These are phyloP conservation scores for Alternaria burnsii DNA, from an alignment of 2,329 filamentous ascomycete genomes.

Conservation along the genomic window DNA sequence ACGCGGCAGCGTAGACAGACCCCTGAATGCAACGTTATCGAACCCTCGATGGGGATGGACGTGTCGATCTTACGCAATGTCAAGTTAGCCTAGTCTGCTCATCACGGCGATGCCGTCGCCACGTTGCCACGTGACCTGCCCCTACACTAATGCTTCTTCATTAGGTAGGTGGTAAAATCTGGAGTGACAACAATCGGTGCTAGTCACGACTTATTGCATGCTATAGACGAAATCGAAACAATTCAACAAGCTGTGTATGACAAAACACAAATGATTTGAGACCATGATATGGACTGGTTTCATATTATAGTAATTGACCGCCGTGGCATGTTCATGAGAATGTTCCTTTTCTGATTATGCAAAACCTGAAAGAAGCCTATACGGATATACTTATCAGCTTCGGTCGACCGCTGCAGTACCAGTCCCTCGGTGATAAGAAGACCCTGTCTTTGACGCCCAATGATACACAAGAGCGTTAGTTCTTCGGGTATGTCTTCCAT, in stretches of 20 bases:
- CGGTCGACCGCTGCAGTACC: background rate
- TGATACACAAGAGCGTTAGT: constrained; percentile 1
- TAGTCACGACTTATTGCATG: background rate
- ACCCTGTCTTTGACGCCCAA: too few relatives aligned
- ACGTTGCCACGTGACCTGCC: constrained; percentile 8
- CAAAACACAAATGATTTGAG: too few relatives aligned
- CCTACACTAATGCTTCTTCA: background rate
- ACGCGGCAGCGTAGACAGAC: background rate
- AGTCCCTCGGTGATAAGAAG: background rate
- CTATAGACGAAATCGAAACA: too few relatives aligned
- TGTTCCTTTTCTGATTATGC: too few relatives aligned
- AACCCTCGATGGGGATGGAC: background rate
- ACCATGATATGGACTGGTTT: too few relatives aligned
- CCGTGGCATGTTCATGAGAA: constrained; percentile 13
- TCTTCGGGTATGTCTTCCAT: background rate
- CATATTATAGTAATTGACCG: background rate
- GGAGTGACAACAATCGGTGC: background rate
- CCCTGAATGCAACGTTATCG: background rate
- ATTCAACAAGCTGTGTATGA: too few relatives aligned
- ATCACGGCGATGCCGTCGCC: constrained; percentile 15
- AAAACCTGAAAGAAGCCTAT: too few relatives aligned
- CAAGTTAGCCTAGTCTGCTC: background rate
- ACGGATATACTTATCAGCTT: too few relatives aligned
- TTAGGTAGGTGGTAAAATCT: background rate
- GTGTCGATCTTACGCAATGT: constrained; percentile 2